These are phyloP conservation scores for Citrus trifoliata DNA, from an alignment of 345 rosid genomes.

Conservation along the genomic window DNA sequence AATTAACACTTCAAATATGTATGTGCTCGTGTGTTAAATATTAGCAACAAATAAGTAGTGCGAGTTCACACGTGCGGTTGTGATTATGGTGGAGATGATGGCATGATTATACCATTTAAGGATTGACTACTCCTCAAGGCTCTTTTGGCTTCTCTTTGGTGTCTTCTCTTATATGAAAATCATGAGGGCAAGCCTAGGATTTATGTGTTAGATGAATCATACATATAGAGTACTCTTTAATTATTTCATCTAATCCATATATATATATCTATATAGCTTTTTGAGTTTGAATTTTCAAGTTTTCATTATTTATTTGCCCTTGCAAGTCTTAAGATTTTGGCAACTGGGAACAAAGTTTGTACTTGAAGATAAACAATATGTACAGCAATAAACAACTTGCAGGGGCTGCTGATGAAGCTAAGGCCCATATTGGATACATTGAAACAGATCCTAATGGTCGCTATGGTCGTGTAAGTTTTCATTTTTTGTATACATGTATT, in stretches of 20 bases:
- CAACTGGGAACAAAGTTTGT: background rate
- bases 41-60: conserved; percentile 6
- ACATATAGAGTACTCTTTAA: background rate
- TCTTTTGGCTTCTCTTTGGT: conserved; percentile 32
- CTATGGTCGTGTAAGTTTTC: conserved; percentile 47
- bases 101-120: conserved; percentile 16
- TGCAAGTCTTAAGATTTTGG: background rate
- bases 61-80: conserved; percentile 22
- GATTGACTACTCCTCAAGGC: conserved; percentile 29
- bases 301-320: background rate
- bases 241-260: background rate
- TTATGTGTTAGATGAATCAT: background rate
- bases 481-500: background rate
- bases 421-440: conserved; percentile 18
- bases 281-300: background rate
- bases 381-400: conserved; percentile 14
- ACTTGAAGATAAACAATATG: conserved; percentile 15
- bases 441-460: conserved; percentile 51
- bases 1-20: background rate
- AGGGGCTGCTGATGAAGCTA: conserved; percentile 15
- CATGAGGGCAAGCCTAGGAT: conserved; percentile 40
- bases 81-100: conserved; percentile 18
- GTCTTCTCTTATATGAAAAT: conserved; percentile 36
- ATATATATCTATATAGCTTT: background rate
- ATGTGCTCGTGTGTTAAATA: conserved; percentile 11